Evolutionary conservation across 192 early-diverging fungal species (phyloP), one percentile per base, ranked within the genome.

Genomic region (Coemansia sp.): DNA sequence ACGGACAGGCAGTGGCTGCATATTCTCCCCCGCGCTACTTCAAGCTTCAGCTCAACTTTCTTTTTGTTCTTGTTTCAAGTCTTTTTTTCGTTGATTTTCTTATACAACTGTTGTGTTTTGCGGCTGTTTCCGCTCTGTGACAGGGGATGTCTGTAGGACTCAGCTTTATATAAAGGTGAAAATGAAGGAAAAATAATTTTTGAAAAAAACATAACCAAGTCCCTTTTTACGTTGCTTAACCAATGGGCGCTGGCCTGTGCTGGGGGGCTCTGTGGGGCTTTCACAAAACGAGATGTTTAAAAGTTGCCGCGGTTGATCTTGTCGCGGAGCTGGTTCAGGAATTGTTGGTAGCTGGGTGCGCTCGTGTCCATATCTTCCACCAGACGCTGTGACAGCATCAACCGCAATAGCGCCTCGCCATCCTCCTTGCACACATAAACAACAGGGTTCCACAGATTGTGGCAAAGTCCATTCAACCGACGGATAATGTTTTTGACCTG

Each of bases 381-480:
- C 68, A 98, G 75, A 65, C 93, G 92, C 56, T 89, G 87, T 66
- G 93, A 64, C 83, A 97, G 93, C 91, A 86, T 85, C 81, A 91
- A 82, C 7, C 96, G 86, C 63, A 95, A 59, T 6, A 79, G 83
- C 23, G 90, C 87, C 63, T 96, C 94, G 16, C 91, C 93, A 67
- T 98, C 95, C 71, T 98, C 95, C 81, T 94, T 94, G 55, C 94
- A 87, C 42, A 98, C 75, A 71, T 92, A 93, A 21, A 94, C 66
- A 21, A 88, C 84, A 3, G 95, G 93, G 58, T 84, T 88, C 64
- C 86, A 84, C 75, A 92, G 66, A 30, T 86, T 79, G 61, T 91
- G 77, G 40, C 93, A 87, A 66, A 85, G 75, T 51, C 88, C 83
- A 16, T 88, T 86, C 29, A 93, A 75, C 51, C 88, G 89, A 29